These are phyloP conservation scores for Hypoxylon lenormandii DNA, from an alignment of 495 filamentous ascomycete genomes.

Conservation along the genomic window DNA sequence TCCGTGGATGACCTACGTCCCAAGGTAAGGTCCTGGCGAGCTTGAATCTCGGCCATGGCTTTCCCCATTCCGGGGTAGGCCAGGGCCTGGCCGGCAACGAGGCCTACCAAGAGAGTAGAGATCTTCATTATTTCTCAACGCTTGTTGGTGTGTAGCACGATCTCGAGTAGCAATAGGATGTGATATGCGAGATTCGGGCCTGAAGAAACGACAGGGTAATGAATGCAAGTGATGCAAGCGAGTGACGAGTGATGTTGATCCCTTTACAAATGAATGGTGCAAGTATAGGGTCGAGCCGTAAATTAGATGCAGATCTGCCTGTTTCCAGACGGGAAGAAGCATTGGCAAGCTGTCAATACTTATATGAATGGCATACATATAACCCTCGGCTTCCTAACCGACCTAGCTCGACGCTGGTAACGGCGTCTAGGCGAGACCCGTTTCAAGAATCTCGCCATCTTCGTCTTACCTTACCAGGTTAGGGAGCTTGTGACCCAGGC, in stretches of 20 bases:
- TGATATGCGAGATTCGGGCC: background rate
- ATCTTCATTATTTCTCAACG: slow-evolving; percentile 26
- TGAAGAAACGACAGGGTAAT: background rate
- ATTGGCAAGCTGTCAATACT: slow-evolving; percentile 4
- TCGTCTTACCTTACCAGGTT: background rate
- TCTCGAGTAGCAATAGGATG: slow-evolving; percentile 1
- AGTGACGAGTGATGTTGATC: slow-evolving; percentile 18
- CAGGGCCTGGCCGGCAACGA: slow-evolving; percentile 11
- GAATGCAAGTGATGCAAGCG: slow-evolving; percentile 5
- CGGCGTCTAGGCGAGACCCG: background rate
- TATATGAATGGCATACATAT: background rate
- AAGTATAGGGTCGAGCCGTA: slow-evolving; percentile 1
- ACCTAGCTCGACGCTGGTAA: background rate
- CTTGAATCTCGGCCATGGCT: slow-evolving; percentile 41
- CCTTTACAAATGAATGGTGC: slow-evolving; percentile 8
- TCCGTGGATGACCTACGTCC: slow-evolving; percentile 39
- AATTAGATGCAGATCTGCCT: slow-evolving; percentile 13
- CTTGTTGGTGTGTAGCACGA: slow-evolving; percentile 12
- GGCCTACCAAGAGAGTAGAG: slow-evolving; percentile 18
- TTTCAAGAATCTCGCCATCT: slow-evolving; percentile 4
- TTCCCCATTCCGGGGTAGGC: slow-evolving; percentile 51
- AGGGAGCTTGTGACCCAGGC: too few species aligned
- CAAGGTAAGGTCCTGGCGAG: slow-evolving; percentile 27
- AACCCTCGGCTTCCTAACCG: background rate
- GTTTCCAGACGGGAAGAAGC: slow-evolving; percentile 1